Conservation (phyloP, 768 basidiomycete species). For the Rubroboletus pulcherrimus region DNA sequence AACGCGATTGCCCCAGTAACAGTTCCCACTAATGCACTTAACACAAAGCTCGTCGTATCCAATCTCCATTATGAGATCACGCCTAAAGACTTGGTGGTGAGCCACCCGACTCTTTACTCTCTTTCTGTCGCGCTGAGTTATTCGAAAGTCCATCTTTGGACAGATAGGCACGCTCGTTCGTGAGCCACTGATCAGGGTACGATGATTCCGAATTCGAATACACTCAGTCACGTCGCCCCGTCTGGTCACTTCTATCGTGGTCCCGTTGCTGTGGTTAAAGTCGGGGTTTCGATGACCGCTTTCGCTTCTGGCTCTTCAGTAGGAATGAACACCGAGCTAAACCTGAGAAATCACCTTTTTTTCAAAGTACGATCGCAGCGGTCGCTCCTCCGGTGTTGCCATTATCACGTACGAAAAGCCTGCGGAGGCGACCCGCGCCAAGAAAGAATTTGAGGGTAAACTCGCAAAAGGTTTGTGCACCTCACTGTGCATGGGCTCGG, state of each 20-base stretch:
- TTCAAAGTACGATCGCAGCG: slow-evolving; percentile 91
- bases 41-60: slow-evolving; percentile 69
- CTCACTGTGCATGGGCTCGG: neutral
- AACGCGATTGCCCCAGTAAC: slow-evolving; percentile 21
- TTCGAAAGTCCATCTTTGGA: slow-evolving; percentile 76
- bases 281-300: slow-evolving; percentile 35
- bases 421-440: slow-evolving; percentile 77
- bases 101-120: slow-evolving; percentile 27
- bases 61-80: slow-evolving; percentile 92
- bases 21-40: slow-evolving; percentile 29
- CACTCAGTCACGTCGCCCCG: slow-evolving; percentile 31
- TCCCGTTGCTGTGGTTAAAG: slow-evolving; percentile 24
- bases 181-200: slow-evolving; percentile 94
- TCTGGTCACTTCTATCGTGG: slow-evolving; percentile 34
- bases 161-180: slow-evolving; percentile 89
- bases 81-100: slow-evolving; percentile 81
- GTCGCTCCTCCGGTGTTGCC: slow-evolving; percentile 83
- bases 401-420: slow-evolving; percentile 75
- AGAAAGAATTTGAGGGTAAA: slow-evolving; percentile 81
- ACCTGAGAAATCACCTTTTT: slow-evolving; percentile 50
- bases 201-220: slow-evolving; percentile 49
- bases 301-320: slow-evolving; percentile 41
- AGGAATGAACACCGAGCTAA: slow-evolving; percentile 46
- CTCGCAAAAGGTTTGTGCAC: slow-evolving; percentile 71
- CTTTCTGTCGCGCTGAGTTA: slow-evolving; percentile 3